Evolutionary conservation across 164 flowering plant genomes (phyloP).

Genomic region (Tetracentron sinense): DNA sequence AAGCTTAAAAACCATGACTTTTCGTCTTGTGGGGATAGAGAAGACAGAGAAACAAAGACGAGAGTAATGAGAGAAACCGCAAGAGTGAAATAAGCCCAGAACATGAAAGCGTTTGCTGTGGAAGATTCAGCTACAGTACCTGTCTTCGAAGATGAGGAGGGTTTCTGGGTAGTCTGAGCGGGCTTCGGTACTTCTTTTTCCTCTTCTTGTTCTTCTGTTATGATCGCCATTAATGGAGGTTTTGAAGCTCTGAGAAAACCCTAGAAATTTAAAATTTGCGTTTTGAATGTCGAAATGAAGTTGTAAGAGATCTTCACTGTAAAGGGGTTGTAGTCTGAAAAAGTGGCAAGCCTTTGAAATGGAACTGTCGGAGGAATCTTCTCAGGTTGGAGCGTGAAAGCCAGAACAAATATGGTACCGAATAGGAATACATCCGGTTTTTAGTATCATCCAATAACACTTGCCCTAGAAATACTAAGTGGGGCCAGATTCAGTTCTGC

Average conservation of each 20-base stretch:
- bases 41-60: conserved; percentile 36
- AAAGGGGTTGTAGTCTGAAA: too few relatives aligned
- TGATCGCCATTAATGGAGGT: conserved; percentile 49
- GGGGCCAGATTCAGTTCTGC: too few relatives aligned
- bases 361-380: too few relatives aligned
- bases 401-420: too few relatives aligned
- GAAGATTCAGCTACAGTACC: conserved; percentile 3
- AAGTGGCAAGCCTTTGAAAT: too few relatives aligned
- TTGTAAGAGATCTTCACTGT: too few relatives aligned
- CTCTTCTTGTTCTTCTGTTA: conserved; percentile 45
- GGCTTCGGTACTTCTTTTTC: conserved; percentile 17
- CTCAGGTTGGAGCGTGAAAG: too few relatives aligned
- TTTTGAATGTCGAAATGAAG: too few relatives aligned
- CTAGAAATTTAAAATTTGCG: not conserved
- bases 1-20: conserved; percentile 74
- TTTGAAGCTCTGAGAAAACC: not conserved
- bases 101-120: conserved; percentile 48
- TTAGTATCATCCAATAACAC: too few relatives aligned
- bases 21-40: conserved; percentile 52
- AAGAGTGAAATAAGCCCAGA: conserved; percentile 84
- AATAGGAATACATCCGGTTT: too few relatives aligned
- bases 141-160: conserved; percentile 19
- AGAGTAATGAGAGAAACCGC: conserved; percentile 54
- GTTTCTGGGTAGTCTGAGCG: conserved; percentile 10
- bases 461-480: too few relatives aligned